These are phyloP conservation scores for Acanthamoeba comandoni DNA, from an alignment of 208 protist genomes.

Conservation along the genomic window DNA sequence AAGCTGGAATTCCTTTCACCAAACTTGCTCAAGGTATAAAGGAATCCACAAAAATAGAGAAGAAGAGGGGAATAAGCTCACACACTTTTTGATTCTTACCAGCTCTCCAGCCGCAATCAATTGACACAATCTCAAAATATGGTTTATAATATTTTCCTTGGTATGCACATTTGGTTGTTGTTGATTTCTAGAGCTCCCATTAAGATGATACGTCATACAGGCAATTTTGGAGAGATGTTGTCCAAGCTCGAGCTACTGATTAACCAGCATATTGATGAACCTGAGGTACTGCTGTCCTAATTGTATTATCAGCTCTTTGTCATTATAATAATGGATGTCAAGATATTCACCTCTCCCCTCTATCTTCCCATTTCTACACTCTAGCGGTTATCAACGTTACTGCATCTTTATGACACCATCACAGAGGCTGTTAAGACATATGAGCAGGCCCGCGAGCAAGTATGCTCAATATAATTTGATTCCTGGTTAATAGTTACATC, in stretches of 20 bases:
- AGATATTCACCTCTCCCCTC: background rate
- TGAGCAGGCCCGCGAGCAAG: constrained; percentile 12
- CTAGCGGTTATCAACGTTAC: constrained; percentile 29
- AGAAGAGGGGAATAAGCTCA: too few relatives aligned
- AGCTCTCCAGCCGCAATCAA: too few relatives aligned
- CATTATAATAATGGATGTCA: background rate
- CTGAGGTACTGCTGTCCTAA: constrained; percentile 14
- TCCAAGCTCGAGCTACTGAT: constrained; percentile 72
- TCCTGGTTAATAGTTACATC: background rate
- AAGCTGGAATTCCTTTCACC: too few relatives aligned
- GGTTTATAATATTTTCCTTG: too few relatives aligned
- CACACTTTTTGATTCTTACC: too few relatives aligned
- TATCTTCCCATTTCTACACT: background rate
- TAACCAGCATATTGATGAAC: constrained; percentile 54
- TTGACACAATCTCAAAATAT: too few relatives aligned
- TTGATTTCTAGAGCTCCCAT: too few relatives aligned
- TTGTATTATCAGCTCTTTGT: background rate
- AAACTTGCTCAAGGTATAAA: too few relatives aligned
- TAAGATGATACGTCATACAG: background rate
- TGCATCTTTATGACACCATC: constrained; percentile 59
- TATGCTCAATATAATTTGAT: constrained; percentile 17
- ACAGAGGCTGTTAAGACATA: constrained; percentile 70
- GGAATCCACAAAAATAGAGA: too few relatives aligned
- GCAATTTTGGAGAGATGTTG: constrained; percentile 69
- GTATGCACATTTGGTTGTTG: too few relatives aligned